Evolutionary conservation across 2,329 filamentous ascomycete genomes (phyloP).

Genomic region (Clarireedia monteithiana): DNA sequence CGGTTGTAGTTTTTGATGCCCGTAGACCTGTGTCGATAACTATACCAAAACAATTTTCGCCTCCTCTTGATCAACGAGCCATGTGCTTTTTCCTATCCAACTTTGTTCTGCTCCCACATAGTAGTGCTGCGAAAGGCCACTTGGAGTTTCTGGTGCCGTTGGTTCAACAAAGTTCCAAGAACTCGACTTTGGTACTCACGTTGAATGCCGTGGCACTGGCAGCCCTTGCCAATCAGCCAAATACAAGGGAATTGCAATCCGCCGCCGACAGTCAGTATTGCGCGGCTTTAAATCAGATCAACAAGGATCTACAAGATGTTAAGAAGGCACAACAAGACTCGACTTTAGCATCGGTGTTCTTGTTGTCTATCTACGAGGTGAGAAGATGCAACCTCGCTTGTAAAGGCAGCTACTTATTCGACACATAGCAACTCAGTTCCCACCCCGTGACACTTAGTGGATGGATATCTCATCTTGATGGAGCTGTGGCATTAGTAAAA

Average conservation of each 20-base stretch:
- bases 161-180: constrained; percentile 34
- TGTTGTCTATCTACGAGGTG: constrained; percentile 53
- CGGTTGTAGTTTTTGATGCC: too few species aligned
- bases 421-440: constrained; percentile 38
- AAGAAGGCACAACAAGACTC: constrained; percentile 41
- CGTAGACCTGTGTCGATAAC: not conserved
- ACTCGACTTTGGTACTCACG: constrained; percentile 38
- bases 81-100: constrained; percentile 51
- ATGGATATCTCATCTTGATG: constrained; percentile 54
- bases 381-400: not conserved
- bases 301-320: constrained; percentile 42
- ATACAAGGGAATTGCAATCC: constrained; percentile 28
- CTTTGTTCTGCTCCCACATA: constrained; percentile 46
- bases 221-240: constrained; percentile 43
- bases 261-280: constrained; percentile 43
- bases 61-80: constrained; percentile 45
- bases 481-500: constrained; percentile 50
- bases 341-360: constrained; percentile 48
- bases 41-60: constrained; percentile 32
- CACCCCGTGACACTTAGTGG: constrained; percentile 45
- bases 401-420: not conserved
- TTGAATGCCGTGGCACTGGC: constrained; percentile 51
- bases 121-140: constrained; percentile 43
- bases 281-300: constrained; percentile 44
- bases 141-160: constrained; percentile 50